A percentile compares a stretch with the other conserved stretches of the same genome.
Evolutionary conservation across 495 filamentous ascomycete species (phyloP).

Genomic region (Penicillium malachiteum): DNA sequence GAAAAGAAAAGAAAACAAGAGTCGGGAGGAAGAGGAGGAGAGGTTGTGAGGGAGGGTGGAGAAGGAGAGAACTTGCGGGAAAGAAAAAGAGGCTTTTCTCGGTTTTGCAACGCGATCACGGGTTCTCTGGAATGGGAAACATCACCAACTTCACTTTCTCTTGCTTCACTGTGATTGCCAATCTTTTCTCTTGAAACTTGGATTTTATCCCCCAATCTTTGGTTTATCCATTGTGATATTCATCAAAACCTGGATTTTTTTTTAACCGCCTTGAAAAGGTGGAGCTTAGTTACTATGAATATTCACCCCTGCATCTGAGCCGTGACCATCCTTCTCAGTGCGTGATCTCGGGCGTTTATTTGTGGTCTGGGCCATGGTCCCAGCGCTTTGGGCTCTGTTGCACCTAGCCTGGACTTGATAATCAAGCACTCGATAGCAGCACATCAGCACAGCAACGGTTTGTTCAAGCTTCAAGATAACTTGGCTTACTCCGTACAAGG

Average conservation of each 20-base stretch:
- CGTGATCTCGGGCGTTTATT: conserved; percentile 5
- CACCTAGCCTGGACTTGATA: conserved; percentile 9
- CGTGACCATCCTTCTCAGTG: conserved; percentile 11
- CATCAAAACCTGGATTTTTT: neutral
- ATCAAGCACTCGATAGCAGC: neutral
- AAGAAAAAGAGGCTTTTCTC: conserved; percentile 20
- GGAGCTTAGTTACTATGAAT: conserved; percentile 19
- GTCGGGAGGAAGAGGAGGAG: conserved; percentile 11
- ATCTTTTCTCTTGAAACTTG: neutral
- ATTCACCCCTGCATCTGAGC: conserved; percentile 22
- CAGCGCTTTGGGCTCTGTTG: conserved; percentile 11
- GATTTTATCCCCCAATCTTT: too few relatives aligned
- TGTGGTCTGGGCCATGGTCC: conserved; percentile 24
- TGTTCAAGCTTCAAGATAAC: neutral
- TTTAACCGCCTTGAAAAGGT: neutral
- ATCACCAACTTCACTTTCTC: conserved; percentile 3
- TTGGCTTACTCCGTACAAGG: neutral
- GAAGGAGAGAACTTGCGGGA: conserved; percentile 7
- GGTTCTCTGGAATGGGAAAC: conserved; percentile 15
- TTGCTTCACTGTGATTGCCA: neutral
- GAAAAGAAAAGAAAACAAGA: conserved; percentile 28
- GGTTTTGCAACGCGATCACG: conserved; percentile 23
- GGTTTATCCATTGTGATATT: too few relatives aligned
- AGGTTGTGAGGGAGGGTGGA: conserved; percentile 16
- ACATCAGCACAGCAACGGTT: too few relatives aligned